Conservation (phyloP, 352 stramenopile species). For the Phytophthora sp. region DNA sequence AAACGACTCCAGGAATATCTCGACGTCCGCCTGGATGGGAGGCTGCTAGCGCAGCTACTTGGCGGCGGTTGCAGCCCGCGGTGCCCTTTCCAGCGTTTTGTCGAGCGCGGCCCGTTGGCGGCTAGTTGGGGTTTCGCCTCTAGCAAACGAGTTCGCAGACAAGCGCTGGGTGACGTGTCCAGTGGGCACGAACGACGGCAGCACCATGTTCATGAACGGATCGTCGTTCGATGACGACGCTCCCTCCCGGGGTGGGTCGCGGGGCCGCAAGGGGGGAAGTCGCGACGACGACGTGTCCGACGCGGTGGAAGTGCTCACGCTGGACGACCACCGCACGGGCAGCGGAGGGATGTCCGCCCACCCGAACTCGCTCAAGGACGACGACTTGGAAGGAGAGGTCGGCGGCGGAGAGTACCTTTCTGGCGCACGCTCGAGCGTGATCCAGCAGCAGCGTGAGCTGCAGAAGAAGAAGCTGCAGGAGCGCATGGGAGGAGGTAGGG, state of each 20-base stretch:
- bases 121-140: constrained; percentile 34
- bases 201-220: constrained; percentile 87
- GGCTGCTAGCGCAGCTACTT: background rate
- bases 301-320: constrained; percentile 62
- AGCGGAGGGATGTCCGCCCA: constrained; percentile 46
- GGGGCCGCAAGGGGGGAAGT: constrained; percentile 20
- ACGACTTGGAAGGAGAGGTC: constrained; percentile 68
- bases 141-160: constrained; percentile 13
- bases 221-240: constrained; percentile 75
- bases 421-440: constrained; percentile 74
- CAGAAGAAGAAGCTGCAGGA: constrained; percentile 90
- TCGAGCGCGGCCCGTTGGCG: background rate
- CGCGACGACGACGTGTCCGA: constrained; percentile 59
- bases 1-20: constrained; percentile 7
- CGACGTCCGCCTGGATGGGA: background rate
- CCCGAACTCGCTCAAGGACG: constrained; percentile 81
- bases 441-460: constrained; percentile 84
- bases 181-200: constrained; percentile 1
- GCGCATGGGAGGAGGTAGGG: constrained; percentile 74
- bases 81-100: constrained; percentile 5
- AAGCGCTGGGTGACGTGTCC: background rate
- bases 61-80: constrained; percentile 12
- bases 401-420: constrained; percentile 60
- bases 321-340: constrained; percentile 55
- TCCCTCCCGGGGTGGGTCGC: constrained; percentile 16